Evolutionary conservation across 495 filamentous ascomycete species (phyloP).

Genomic region (Oleoguttula mirabilis): DNA sequence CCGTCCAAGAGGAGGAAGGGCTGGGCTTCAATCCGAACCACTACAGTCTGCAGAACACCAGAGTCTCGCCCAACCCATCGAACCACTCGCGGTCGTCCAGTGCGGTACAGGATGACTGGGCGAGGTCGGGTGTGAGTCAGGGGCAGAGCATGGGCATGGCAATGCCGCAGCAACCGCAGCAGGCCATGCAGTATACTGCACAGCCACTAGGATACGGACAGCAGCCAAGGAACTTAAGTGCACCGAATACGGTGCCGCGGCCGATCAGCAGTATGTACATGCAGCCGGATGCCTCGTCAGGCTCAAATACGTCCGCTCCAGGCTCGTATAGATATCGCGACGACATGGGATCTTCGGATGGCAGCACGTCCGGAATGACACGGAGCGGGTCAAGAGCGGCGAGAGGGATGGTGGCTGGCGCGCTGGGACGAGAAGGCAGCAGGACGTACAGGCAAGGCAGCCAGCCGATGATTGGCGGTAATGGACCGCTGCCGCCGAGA

Average conservation of each 20-base stretch:
- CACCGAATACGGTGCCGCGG: slow-evolving; percentile 3
- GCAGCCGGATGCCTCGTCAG: slow-evolving; percentile 29
- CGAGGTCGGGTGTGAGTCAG: slow-evolving; percentile 19
- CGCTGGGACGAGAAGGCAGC: slow-evolving; percentile 29
- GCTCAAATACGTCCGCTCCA: slow-evolving; percentile 22
- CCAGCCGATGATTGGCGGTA: slow-evolving; percentile 40
- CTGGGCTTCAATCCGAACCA: slow-evolving; percentile 31
- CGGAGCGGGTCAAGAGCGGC: slow-evolving; percentile 15
- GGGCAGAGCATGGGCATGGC: slow-evolving; percentile 31
- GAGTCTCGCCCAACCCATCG: not conserved
- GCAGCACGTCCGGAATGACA: slow-evolving; percentile 6
- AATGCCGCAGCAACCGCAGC: slow-evolving; percentile 27
- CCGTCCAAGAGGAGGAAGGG: not conserved
- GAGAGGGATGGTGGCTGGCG: slow-evolving; percentile 29
- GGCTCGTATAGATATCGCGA: slow-evolving; percentile 31
- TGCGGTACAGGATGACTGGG: slow-evolving; percentile 7
- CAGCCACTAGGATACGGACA: slow-evolving; percentile 19
- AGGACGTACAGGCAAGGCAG: slow-evolving; percentile 47
- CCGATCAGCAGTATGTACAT: slow-evolving; percentile 27
- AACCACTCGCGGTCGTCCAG: slow-evolving; percentile 1
- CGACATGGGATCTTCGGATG: slow-evolving; percentile 19
- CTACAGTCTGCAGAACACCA: slow-evolving; percentile 5
- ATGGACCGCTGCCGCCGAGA: slow-evolving; percentile 45
- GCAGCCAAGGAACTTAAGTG: not conserved
- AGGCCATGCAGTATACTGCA: slow-evolving; percentile 37